Base-by-base conservation (phyloP, 2,329 filamentous ascomycete species). In the Exophiala dermatitidis region DNA sequence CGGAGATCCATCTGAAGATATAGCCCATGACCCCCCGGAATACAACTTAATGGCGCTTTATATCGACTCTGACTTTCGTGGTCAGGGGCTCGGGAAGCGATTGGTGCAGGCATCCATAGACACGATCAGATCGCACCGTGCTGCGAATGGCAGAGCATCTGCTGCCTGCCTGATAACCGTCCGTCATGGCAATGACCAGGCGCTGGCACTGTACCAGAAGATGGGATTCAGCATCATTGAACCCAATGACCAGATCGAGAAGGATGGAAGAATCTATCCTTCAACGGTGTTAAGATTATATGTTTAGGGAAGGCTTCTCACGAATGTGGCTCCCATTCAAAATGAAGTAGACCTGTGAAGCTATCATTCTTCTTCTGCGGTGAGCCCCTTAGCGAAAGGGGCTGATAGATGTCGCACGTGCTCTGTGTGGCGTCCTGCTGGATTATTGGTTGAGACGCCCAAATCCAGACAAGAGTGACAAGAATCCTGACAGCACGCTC, bases 151-250 rank as follows among this genome's bases (percentile, higher is more conserved):
- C 10, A 36, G 12, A n/a, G n/a, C 30, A 29, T 34, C 43, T 9
- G 36, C 38, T 26, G 50, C 9, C 40, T 58, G 48, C 30, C 32
- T 36, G 10, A 52, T 53, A 10, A 42, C 30, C 32, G 57, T 57
- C 2, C 31, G 40, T 8, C 48, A 56, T 47, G 59, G 59, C 19
- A 61, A 61, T 45, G 52, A 61, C 10, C 34, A 42, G 8, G 59
- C 59, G 4, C 45, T 58, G 37, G 32, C 49, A 8, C 37, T 61
- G 5, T 61, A 61, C 44, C 52, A 54, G 31, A 56, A 51, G 6
- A 37, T 57, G 9, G 59, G 59, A 5, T 61, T 60, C 32, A 46
- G 36, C 19, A 40, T 60, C n/a, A 43, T 56, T 44, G 12, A 58
- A 7, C 41, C 48, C 5, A 52, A 58, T 5, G 19, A 51, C 31